phyloP scores from a whole-genome alignment of 176 grass and related monocot species.

The Pontederia crassipes region DNA sequence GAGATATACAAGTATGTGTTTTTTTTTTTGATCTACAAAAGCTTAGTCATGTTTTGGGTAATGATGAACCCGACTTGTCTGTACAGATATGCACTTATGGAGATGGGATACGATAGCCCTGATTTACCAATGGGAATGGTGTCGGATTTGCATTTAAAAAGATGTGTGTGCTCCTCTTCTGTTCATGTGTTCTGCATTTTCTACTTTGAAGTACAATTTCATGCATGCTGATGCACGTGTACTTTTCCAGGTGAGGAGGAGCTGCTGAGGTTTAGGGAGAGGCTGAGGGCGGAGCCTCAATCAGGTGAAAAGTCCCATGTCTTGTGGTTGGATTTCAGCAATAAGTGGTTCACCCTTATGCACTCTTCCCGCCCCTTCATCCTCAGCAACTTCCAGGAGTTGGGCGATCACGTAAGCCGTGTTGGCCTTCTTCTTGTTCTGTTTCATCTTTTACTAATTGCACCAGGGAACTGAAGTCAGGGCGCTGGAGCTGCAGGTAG shows the following conservation, averaged over 20 bases:
- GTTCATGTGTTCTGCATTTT: background rate
- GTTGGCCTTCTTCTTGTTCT: no score
- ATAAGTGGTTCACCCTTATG: slow-evolving; percentile 79
- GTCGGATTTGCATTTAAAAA: slow-evolving; percentile 55
- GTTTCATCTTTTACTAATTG: background rate
- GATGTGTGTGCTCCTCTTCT: slow-evolving; percentile 31
- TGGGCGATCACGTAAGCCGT: slow-evolving; percentile 45
- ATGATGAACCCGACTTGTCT: background rate
- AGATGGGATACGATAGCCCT: slow-evolving; percentile 53
- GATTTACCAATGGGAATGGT: slow-evolving; percentile 73
- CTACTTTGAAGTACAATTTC: background rate
- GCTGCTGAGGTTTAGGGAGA: slow-evolving; percentile 34
- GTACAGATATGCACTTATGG: slow-evolving; percentile 71
- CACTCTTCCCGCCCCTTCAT: slow-evolving; percentile 51
- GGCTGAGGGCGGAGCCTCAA: slow-evolving; percentile 19
- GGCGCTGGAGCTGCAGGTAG: slow-evolving; percentile 36
- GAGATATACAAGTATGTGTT: slow-evolving; percentile 59
- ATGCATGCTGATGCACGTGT: background rate
- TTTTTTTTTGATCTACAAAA: no score
- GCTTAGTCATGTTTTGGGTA: background rate
- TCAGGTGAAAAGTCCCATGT: slow-evolving; percentile 13
- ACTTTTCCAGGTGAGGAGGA: slow-evolving; percentile 42
- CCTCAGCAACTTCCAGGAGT: slow-evolving; percentile 38
- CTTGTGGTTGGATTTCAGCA: slow-evolving; percentile 49
- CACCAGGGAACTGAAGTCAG: background rate